phyloP scores from a whole-genome alignment of 2,329 filamentous ascomycete species.

The Macrophomina tecta region DNA sequence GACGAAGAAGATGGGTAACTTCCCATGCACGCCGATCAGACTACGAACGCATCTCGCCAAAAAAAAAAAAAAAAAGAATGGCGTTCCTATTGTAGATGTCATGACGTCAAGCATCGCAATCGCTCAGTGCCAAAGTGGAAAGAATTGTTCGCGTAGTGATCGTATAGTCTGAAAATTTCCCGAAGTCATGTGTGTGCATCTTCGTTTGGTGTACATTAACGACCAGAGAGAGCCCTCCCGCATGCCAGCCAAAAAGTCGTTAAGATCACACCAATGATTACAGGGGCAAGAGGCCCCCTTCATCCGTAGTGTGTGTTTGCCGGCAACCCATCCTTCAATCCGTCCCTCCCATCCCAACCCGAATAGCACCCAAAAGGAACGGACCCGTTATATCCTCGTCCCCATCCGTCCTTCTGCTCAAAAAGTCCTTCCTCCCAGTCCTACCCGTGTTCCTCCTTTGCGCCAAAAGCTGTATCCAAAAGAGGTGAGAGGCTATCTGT shows the following conservation, averaged over 20 bases:
- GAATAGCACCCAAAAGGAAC: background rate
- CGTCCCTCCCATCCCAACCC: too few relatives aligned
- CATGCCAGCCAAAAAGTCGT: background rate
- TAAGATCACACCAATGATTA: background rate
- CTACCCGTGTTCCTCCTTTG: background rate
- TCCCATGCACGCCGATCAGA: background rate
- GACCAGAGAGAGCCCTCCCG: background rate
- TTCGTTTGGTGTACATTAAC: slow-evolving; percentile 13
- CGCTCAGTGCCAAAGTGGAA: background rate
- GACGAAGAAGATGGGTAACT: background rate
- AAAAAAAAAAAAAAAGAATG: too few relatives aligned
- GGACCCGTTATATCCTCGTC: background rate
- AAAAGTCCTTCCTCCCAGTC: background rate
- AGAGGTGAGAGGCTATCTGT: background rate
- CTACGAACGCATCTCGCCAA: too few relatives aligned
- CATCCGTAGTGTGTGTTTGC: background rate
- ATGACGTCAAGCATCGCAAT: background rate
- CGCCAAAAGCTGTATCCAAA: slow-evolving; percentile 1
- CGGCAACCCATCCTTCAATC: background rate
- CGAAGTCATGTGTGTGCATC: background rate
- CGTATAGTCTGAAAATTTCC: background rate
- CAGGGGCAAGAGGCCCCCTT: background rate
- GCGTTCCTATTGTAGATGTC: background rate
- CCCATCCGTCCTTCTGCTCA: background rate
- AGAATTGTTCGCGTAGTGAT: background rate